These are phyloP conservation scores for Rubroshorea leprosula DNA, from an alignment of 345 rosid genomes.

Conservation along the genomic window DNA sequence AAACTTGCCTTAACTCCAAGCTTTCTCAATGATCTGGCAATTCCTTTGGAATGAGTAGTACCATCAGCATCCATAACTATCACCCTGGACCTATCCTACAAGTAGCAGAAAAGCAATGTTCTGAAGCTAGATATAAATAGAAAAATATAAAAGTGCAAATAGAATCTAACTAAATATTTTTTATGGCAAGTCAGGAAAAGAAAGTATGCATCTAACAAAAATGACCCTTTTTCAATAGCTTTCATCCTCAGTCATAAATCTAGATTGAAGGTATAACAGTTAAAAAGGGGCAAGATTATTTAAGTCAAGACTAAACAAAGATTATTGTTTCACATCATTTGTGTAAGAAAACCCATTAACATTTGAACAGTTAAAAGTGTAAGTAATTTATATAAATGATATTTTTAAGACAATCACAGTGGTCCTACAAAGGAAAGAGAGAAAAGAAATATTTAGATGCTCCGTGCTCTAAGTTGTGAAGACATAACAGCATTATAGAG, in stretches of 20 bases:
- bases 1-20: conserved; percentile 68
- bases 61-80: conserved; percentile 96
- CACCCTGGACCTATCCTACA: conserved; percentile 96
- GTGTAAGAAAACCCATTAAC: no score
- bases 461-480: not conserved
- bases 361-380: no score
- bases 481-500: not conserved
- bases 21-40: conserved; percentile 89
- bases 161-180: not conserved
- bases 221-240: no score
- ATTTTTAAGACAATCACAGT: not conserved
- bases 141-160: not conserved
- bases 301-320: no score
- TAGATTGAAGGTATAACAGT: no score
- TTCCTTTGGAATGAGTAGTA: conserved; percentile 62
- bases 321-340: no score
- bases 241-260: no score
- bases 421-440: no score
- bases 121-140: not conserved
- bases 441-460: not conserved
- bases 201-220: no score
- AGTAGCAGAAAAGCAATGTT: conserved; percentile 28
- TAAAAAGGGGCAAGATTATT: no score
- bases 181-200: no score
- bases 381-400: no score